Evolutionary conservation across 768 basidiomycete species (phyloP).

Genomic region (Pisolithus marmoratus): DNA sequence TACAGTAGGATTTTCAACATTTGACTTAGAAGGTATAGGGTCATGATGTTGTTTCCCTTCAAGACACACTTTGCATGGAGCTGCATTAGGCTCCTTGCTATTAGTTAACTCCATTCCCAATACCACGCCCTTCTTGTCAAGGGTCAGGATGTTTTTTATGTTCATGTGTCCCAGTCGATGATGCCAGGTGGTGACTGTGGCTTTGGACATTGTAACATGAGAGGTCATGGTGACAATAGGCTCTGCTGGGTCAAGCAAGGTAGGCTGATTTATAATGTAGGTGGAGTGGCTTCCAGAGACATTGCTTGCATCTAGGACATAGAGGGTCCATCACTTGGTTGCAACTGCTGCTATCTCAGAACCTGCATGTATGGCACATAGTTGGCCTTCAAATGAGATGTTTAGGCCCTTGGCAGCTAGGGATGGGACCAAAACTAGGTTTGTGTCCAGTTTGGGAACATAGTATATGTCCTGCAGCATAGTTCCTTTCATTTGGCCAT

Average conservation of each 20-base stretch:
- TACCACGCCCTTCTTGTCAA: slow-evolving; percentile 5
- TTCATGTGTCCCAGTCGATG: not conserved
- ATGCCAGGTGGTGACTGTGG: not conserved
- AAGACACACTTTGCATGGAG: slow-evolving; percentile 14
- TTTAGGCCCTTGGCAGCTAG: not conserved
- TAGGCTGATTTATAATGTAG: not conserved
- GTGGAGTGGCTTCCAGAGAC: not conserved
- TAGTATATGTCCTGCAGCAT: slow-evolving; percentile 4
- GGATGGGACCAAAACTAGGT: slow-evolving; percentile 12
- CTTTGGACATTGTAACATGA: not conserved
- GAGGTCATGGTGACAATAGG: not conserved
- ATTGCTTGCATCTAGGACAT: not conserved
- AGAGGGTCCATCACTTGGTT: not conserved
- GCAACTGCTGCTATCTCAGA: not conserved
- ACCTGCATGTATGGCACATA: not conserved
- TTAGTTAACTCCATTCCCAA: not conserved
- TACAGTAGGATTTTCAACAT: not conserved
- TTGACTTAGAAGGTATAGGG: slow-evolving; percentile 8
- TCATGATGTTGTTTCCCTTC: slow-evolving; percentile 18
- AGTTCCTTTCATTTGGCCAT: not conserved
- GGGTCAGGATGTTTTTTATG: not conserved
- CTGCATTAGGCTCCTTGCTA: not conserved
- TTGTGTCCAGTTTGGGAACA: slow-evolving; percentile 15
- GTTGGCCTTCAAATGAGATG: not conserved
- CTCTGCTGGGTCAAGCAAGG: not conserved